Evolutionary conservation across 2,329 filamentous ascomycete species (phyloP), one percentile per base, ranked within the genome.

Genomic region (Coniochaeta ligniaria): DNA sequence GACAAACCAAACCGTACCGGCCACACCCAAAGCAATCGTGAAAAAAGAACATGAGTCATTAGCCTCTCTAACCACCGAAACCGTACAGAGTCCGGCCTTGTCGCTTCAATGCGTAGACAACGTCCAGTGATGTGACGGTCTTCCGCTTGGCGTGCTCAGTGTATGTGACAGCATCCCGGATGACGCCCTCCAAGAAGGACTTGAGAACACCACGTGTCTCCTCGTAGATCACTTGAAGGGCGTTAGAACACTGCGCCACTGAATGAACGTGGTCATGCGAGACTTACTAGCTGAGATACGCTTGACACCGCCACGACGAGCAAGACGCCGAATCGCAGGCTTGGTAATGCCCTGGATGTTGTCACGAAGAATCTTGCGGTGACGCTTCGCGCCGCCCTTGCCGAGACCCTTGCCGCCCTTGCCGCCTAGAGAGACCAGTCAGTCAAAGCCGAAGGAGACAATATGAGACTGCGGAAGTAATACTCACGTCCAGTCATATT

Each of bases 341-440:
- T 97, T 97, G 75, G 93, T 97, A 76, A 97, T 97, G 82, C 93
- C 93, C 84, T 97, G 93, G 76, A 97, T 97, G 90, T 96, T 97
- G 90, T 96, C 93, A 81, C 93, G 92, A 79, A 97, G 86, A 84
- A 97, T 97, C 91, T 97, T 97, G 75, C 94, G 89, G 83, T 97
- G 93, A 81, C 93, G 93, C 90, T 97, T 98, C 81, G 94, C 94
- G 79, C 93, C 93, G 69, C 93, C 93, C 89, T 96, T 96, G 79
- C 93, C 93, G 80, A 97, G 92, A 78, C 92, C 93, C 88, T 96
- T 96, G 78, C 93, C 93, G 81, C 93, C 93, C 83, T 96, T 96
- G 78, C 92, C 92, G 78, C 91, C 91, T 96, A 12, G 12, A 52
- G 2, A 28, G 6, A 9, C 9, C 22, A 6, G 71, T 71, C 68